Conservation (phyloP, 805 yeast genomes). For the Brettanomyces naardenensis region DNA sequence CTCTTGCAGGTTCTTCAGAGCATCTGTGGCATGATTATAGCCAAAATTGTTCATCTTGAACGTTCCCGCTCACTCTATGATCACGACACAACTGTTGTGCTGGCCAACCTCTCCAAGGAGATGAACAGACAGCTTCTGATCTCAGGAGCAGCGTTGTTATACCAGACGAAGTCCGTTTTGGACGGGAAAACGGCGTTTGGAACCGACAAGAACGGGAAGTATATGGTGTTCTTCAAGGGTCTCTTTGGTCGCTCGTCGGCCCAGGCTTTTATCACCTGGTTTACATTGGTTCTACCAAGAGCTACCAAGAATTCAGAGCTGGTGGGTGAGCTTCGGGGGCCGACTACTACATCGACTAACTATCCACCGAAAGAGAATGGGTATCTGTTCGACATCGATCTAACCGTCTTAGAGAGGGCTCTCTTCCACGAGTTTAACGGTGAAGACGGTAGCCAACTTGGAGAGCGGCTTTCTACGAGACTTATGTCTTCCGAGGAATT, state of each 20-base stretch:
- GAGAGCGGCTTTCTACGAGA: neutral
- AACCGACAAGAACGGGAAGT: neutral
- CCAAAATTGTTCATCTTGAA: too few relatives aligned
- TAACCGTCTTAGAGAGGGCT: neutral
- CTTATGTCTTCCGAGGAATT: neutral
- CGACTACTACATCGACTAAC: too few relatives aligned
- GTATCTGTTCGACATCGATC: neutral
- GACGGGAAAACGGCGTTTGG: neutral
- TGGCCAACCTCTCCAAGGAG: neutral
- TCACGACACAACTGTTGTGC: neutral
- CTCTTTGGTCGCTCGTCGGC: neutral
- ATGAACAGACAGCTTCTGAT: neutral
- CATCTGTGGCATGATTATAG: neutral
- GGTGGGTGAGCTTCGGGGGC: too few relatives aligned
- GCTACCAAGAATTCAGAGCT: neutral
- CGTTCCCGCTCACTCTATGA: too few relatives aligned
- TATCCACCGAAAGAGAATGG: too few relatives aligned
- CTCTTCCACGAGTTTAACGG: neutral
- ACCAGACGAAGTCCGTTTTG: constrained; percentile 5
- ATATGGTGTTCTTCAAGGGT: constrained; percentile 1
- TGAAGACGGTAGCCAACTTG: neutral
- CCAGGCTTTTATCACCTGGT: neutral
- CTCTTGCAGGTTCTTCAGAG: neutral
- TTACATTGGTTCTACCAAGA: neutral
- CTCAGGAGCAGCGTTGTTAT: constrained; percentile 4